Evolutionary conservation across 345 rosid genomes (phyloP).

Genomic region (Syzygium grande): DNA sequence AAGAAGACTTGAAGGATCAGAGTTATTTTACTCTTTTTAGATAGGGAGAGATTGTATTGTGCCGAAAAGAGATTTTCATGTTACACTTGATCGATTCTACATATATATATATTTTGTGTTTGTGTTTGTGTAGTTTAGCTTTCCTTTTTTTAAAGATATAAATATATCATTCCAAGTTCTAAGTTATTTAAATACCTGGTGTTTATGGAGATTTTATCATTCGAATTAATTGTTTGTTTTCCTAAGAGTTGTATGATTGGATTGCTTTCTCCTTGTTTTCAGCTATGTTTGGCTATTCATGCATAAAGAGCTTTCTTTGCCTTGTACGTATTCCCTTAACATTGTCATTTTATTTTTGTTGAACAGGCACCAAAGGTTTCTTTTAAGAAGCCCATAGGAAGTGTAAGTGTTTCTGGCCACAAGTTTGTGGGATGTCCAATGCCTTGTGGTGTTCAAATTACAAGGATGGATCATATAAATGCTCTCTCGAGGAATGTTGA

Average conservation of each 20-base stretch:
- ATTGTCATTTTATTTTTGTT: background rate
- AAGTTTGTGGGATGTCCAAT: slow-evolving; percentile 96
- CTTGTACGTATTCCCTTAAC: background rate
- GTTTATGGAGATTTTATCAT: background rate
- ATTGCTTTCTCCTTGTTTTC: background rate
- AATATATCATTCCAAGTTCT: background rate
- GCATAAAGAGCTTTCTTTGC: background rate
- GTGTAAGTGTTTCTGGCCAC: slow-evolving; percentile 94
- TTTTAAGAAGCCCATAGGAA: slow-evolving; percentile 90
- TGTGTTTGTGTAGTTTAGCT: background rate
- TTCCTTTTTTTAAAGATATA: background rate
- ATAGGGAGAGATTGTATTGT: background rate
- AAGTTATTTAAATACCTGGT: background rate
- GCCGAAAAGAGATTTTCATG: background rate
- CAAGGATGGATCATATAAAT: slow-evolving; percentile 78
- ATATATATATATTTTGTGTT: too few species aligned
- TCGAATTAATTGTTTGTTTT: background rate
- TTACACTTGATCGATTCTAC: background rate
- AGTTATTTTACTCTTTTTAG: background rate
- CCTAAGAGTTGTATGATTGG: background rate
- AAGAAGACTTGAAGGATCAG: background rate
- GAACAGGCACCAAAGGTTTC: slow-evolving; percentile 84
- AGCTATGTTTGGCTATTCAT: background rate
- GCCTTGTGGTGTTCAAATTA: slow-evolving; percentile 97
- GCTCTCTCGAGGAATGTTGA: slow-evolving; percentile 80